Conservation (phyloP, 352 stramenopile species). For the Globisporangium viniferum region DNA sequence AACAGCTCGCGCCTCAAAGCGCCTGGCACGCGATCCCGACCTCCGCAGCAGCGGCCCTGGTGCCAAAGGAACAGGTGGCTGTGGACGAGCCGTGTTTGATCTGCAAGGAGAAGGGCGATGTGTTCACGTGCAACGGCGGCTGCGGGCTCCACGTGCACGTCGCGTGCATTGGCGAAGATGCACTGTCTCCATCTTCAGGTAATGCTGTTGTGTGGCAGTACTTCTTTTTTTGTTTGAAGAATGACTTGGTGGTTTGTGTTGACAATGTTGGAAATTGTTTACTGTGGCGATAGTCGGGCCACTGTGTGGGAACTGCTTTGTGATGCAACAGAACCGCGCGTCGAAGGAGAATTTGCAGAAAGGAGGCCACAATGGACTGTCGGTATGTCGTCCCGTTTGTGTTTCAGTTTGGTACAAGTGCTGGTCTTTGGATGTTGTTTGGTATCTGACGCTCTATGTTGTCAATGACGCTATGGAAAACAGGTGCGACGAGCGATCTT, state of each 20-base stretch:
- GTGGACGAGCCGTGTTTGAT: constrained; percentile 38
- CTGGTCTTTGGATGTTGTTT: neutral
- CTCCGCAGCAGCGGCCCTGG: neutral
- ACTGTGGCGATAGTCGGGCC: constrained; percentile 33
- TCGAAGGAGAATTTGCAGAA: constrained; percentile 72
- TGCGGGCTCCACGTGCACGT: constrained; percentile 59
- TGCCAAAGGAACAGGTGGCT: neutral
- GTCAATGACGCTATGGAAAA: neutral
- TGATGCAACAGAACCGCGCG: constrained; percentile 65
- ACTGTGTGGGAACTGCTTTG: constrained; percentile 69
- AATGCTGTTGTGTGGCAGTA: neutral
- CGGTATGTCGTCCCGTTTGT: constrained; percentile 25
- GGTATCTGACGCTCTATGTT: neutral
- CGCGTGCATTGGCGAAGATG: constrained; percentile 56
- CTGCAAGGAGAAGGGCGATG: constrained; percentile 44
- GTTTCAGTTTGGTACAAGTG: neutral
- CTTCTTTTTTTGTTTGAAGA: neutral
- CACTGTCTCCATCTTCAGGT: constrained; percentile 56
- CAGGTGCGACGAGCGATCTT: constrained; percentile 68
- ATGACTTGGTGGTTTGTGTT: neutral
- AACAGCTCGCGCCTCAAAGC: constrained; percentile 5
- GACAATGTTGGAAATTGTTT: neutral
- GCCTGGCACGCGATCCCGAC: constrained; percentile 1
- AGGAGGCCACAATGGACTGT: constrained; percentile 48
- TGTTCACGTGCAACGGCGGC: constrained; percentile 55